A percentile compares a stretch with the other conserved stretches of the same genome.
These are phyloP conservation scores for Podospora fimiseda DNA, from an alignment of 495 filamentous ascomycete genomes.

Conservation along the genomic window DNA sequence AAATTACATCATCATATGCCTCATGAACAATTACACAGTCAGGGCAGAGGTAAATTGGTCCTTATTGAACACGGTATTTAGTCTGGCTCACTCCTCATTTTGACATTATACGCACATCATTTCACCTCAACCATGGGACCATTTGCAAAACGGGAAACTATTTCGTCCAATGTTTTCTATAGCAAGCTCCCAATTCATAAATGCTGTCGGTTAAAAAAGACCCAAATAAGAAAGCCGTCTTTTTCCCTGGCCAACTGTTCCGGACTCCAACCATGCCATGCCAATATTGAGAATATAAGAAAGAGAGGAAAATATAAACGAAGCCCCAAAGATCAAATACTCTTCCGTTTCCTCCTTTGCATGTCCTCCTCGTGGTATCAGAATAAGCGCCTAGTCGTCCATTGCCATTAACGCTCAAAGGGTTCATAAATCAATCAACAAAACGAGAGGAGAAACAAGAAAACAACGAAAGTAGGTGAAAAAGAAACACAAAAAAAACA, in stretches of 20 bases:
- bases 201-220: constrained; percentile 8
- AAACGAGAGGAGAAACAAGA: too few species aligned
- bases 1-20: too few species aligned
- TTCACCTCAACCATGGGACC: not conserved
- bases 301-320: constrained; percentile 9
- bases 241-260: constrained; percentile 8
- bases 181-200: constrained; percentile 10
- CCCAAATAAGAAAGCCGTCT: not conserved
- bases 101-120: not conserved
- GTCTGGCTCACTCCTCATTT: constrained; percentile 2
- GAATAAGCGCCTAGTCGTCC: too few species aligned
- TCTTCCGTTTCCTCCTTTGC: constrained; percentile 5
- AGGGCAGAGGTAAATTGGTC: too few species aligned
- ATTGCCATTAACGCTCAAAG: too few species aligned
- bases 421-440: too few species aligned
- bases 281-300: constrained; percentile 21
- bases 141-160: not conserved
- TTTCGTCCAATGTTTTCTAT: constrained; percentile 2
- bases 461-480: too few species aligned
- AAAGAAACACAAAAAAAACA: too few species aligned
- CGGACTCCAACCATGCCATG: constrained; percentile 1
- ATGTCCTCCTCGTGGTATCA: too few species aligned
- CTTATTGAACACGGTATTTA: constrained; percentile 1
- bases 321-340: constrained; percentile 1
- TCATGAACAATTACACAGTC: too few species aligned